These are phyloP conservation scores for Fusarium nygamai DNA, from an alignment of 2,329 filamentous ascomycete genomes.

Conservation along the genomic window DNA sequence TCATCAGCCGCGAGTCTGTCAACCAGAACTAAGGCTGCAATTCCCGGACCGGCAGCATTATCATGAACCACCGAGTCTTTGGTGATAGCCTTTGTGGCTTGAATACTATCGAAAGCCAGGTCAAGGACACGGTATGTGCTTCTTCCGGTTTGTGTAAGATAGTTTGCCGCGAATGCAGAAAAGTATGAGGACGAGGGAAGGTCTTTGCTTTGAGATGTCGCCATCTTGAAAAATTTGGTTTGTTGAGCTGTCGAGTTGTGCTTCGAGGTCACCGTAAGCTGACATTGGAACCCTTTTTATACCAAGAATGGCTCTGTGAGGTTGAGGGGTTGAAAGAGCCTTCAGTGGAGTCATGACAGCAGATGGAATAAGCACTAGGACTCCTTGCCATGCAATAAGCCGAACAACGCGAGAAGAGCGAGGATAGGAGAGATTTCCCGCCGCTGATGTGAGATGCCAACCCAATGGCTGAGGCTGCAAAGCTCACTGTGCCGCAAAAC, in stretches of 20 bases:
- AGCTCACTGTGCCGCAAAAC: not conserved
- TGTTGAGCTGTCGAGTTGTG: not conserved
- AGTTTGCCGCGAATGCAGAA: conserved; percentile 40
- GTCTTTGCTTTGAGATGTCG: conserved; percentile 13
- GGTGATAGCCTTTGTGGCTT: conserved; percentile 26
- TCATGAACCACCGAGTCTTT: conserved; percentile 45
- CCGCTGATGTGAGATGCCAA: not conserved
- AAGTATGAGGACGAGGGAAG: conserved; percentile 39
- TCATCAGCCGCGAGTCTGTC: conserved; percentile 1
- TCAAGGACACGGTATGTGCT: conserved; percentile 41
- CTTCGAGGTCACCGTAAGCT: not conserved
- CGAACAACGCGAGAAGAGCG: not conserved
- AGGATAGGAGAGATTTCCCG: not conserved
- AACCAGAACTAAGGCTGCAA: conserved; percentile 42
- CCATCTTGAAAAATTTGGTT: not conserved
- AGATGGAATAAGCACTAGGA: conserved; percentile 1
- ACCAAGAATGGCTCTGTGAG: not conserved
- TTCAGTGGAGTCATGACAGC: not conserved
- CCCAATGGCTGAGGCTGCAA: not conserved
- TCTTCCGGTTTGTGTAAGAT: conserved; percentile 44
- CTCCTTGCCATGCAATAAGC: not conserved
- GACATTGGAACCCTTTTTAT: not conserved
- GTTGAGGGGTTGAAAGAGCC: not conserved
- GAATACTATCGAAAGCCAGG: conserved; percentile 24
- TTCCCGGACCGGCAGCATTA: conserved; percentile 48